Conservation (phyloP, 192 early-diverging fungal genomes). For the Phycomyces nitens region DNA sequence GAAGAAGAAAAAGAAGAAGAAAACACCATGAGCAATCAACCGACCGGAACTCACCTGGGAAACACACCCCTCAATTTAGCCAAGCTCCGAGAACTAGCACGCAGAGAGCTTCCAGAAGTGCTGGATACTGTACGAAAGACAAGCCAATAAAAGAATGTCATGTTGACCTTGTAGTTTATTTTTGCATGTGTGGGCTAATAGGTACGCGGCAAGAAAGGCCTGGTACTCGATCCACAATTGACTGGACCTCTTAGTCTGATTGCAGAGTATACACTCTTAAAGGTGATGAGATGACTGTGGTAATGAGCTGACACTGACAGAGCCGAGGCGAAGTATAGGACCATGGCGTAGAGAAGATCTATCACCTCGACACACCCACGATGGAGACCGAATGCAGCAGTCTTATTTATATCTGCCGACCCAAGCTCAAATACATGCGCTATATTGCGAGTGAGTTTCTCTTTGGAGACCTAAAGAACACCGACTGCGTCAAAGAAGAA, state of each 20-base stretch:
- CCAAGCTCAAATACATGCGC: constrained; percentile 76
- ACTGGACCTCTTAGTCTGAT: constrained; percentile 82
- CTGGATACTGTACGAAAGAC: constrained; percentile 65
- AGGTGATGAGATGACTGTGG: constrained; percentile 39
- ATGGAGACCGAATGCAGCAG: constrained; percentile 69
- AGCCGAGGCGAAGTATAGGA: constrained; percentile 50
- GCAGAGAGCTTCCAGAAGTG: constrained; percentile 62
- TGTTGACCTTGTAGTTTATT: neutral
- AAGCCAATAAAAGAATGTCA: neutral
- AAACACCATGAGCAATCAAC: constrained; percentile 13
- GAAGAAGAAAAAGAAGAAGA: neutral
- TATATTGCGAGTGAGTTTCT: constrained; percentile 66
- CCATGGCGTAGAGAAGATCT: constrained; percentile 95
- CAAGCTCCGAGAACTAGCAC: constrained; percentile 56
- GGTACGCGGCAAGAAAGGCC: constrained; percentile 86
- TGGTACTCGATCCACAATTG: constrained; percentile 84
- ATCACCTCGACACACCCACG: constrained; percentile 65
- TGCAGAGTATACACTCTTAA: constrained; percentile 83
- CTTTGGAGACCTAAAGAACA: constrained; percentile 17
- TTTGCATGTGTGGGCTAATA: constrained; percentile 16
- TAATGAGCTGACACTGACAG: neutral
- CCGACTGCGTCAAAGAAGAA: too few species aligned
- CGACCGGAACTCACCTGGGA: constrained; percentile 41
- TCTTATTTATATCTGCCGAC: constrained; percentile 83
- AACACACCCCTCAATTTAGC: constrained; percentile 49